A percentile compares a stretch with the other conserved stretches of the same genome.
These are phyloP conservation scores for Thymus quinquecostatus DNA, from an alignment of 257 asterid species.

Conservation along the genomic window DNA sequence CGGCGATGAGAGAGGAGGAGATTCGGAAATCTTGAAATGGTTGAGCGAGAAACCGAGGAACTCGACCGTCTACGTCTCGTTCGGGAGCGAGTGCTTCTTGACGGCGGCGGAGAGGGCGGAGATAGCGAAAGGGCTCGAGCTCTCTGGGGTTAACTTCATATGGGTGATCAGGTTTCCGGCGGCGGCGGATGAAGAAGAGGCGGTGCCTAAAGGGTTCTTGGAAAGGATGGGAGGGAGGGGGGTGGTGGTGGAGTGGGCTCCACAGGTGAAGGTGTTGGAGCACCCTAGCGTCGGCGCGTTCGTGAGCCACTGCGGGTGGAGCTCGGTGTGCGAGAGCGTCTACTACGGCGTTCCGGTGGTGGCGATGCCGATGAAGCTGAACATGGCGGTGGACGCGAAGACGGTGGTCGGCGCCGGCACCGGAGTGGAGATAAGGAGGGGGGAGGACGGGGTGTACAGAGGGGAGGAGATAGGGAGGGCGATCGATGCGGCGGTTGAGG, in stretches of 20 bases:
- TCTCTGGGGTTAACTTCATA: constrained; percentile 34
- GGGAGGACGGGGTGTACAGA: no score
- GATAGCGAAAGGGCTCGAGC: constrained; percentile 42
- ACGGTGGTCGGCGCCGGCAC: no score
- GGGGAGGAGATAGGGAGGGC: constrained; percentile 34
- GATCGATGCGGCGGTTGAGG: constrained; percentile 24
- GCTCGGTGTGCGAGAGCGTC: constrained; percentile 39
- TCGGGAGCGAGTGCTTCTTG: constrained; percentile 52
- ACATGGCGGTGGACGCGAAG: constrained; percentile 37
- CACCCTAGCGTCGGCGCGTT: background rate
- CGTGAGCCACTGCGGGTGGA: constrained; percentile 41
- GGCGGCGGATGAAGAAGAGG: constrained; percentile 26
- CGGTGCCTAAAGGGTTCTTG: constrained; percentile 25
- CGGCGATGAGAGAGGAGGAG: background rate
- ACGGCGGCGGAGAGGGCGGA: constrained; percentile 39
- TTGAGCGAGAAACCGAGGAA: constrained; percentile 28
- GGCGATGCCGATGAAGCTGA: constrained; percentile 43
- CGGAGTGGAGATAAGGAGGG: no score
- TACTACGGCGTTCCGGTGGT: constrained; percentile 46
- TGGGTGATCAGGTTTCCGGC: constrained; percentile 42
- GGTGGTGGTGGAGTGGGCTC: constrained; percentile 40
- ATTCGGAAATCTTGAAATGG: constrained; percentile 35
- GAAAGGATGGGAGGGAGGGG: constrained; percentile 40
- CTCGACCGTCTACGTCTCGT: constrained; percentile 46
- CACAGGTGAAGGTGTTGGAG: constrained; percentile 29